A percentile compares a stretch with the other conserved stretches of the same genome.
These are phyloP conservation scores for Lumnitzera racemosa DNA, from an alignment of 345 rosid species.

Conservation along the genomic window DNA sequence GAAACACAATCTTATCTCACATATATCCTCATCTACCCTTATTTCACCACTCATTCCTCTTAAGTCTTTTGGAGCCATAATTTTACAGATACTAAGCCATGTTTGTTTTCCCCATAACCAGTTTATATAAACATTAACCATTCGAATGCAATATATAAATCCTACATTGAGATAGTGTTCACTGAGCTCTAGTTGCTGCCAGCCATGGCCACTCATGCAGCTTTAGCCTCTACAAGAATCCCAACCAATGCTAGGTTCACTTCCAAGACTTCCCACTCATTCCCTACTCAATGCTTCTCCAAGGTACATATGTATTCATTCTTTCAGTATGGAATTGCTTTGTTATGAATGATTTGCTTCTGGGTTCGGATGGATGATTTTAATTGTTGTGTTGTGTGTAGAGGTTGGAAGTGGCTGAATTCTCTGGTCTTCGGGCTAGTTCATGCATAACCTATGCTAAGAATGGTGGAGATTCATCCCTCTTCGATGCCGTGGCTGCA, in stretches of 20 bases:
- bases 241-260: conserved; percentile 53
- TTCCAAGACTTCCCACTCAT: conserved; percentile 42
- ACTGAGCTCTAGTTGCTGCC: conserved; percentile 26
- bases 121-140: too few relatives aligned
- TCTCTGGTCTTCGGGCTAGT: conserved; percentile 65
- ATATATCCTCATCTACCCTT: conserved; percentile 19
- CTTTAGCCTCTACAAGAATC: conserved; percentile 79
- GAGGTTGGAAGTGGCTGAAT: conserved; percentile 69
- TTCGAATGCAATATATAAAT: too few relatives aligned
- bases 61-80: conserved; percentile 36
- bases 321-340: background rate
- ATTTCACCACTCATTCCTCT: conserved; percentile 49
- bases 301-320: conserved; percentile 33
- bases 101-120: too few relatives aligned
- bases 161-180: too few relatives aligned
- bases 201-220: conserved; percentile 92
- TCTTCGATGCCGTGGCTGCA: conserved; percentile 65
- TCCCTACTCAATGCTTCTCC: conserved; percentile 68
- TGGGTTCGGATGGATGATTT: background rate
- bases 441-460: conserved; percentile 27
- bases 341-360: conserved; percentile 1
- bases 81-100: conserved; percentile 13
- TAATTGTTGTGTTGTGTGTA: conserved; percentile 16
- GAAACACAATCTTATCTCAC: conserved; percentile 43
- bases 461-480: conserved; percentile 45